Evolutionary conservation across 306 rosid species (phyloP), one percentile per base, ranked within the genome.

Genomic region (Begonia masoniana): DNA sequence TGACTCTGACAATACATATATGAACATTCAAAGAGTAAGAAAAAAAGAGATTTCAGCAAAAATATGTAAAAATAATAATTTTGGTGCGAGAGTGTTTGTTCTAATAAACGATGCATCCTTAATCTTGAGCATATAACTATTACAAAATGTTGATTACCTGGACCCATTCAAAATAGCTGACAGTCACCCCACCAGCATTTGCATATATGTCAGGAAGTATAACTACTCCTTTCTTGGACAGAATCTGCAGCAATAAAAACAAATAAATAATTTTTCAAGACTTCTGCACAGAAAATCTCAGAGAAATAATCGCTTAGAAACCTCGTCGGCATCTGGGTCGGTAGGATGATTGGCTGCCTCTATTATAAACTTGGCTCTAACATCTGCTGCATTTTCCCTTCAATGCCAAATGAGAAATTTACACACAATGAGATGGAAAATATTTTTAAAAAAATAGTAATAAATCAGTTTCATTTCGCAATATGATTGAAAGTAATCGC

Each of bases 331-430:
- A 41, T 78, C 84, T 3, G 80, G 78, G 62, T 78, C 84, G 6
- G 84, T 78, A 9, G 84, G 84, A 47, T 78, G 84, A 49, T 78
- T 78, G 52, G 84, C 84, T 43, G 84, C 84, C 68, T 78, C 84
- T 13, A 78, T 41, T 7, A 78, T 71, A 63, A 71, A 78, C 58
- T 78, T 78, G 47, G 84, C 84, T 61, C 60, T 64, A 55, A 78
- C 84, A 19, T 50, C 59, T 16, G 65, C 56, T 36, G 84, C 84
- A 59, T 78, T 78, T 39, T 74, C 84, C 71, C 84, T 78, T 60
- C 55, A 65, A 19, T 56, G 19, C 16, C 9, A 50, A 3, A 7
- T 24, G 15, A 47, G 15, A n/a, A 58, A 13, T 47, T 43, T 23
- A 57, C 10, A 21, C 17, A 23, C 47, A 16, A 13, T 13, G 8